Percentiles rank a stretch among this genome's conserved stretches.
Evolutionary conservation across 352 stramenopile genomes (phyloP).

Genomic region (Peronosclerospora sorghi): DNA sequence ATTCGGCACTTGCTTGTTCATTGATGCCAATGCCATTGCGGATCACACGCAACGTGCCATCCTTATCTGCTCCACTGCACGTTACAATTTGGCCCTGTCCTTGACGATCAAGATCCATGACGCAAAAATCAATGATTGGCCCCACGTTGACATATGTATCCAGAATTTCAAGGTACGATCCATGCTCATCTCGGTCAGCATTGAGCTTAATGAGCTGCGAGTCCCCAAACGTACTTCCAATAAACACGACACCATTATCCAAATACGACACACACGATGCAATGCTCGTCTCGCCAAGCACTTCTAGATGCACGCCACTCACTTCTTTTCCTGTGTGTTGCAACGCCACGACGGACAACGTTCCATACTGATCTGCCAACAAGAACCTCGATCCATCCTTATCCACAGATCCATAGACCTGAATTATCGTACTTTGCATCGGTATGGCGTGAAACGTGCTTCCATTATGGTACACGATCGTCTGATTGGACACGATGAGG

Average conservation of each 20-base stretch:
- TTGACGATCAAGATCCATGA: slow-evolving; percentile 91
- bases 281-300: slow-evolving; percentile 88
- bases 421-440: slow-evolving; percentile 86
- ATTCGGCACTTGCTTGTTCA: slow-evolving; percentile 89
- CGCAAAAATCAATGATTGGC: slow-evolving; percentile 97
- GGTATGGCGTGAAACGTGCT: slow-evolving; percentile 83
- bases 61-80: slow-evolving; percentile 91
- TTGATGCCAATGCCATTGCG: slow-evolving; percentile 98
- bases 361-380: slow-evolving; percentile 84
- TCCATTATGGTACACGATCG: slow-evolving; percentile 87
- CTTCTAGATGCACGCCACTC: slow-evolving; percentile 83
- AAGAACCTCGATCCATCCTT: slow-evolving; percentile 83
- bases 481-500: slow-evolving; percentile 87
- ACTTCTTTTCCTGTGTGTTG: slow-evolving; percentile 67
- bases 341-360: slow-evolving; percentile 82
- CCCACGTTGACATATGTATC: slow-evolving; percentile 97
- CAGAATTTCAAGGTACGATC: slow-evolving; percentile 88
- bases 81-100: slow-evolving; percentile 94
- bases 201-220: slow-evolving; percentile 93
- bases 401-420: slow-evolving; percentile 84
- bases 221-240: slow-evolving; percentile 91
- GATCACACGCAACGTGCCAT: slow-evolving; percentile 94
- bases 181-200: slow-evolving; percentile 56
- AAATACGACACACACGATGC: slow-evolving; percentile 89
- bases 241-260: slow-evolving; percentile 92